Evolutionary conservation across 176 grass and related monocot genomes (phyloP), one percentile per base, ranked within the genome.

Genomic region (Oropetium thomaeum): DNA sequence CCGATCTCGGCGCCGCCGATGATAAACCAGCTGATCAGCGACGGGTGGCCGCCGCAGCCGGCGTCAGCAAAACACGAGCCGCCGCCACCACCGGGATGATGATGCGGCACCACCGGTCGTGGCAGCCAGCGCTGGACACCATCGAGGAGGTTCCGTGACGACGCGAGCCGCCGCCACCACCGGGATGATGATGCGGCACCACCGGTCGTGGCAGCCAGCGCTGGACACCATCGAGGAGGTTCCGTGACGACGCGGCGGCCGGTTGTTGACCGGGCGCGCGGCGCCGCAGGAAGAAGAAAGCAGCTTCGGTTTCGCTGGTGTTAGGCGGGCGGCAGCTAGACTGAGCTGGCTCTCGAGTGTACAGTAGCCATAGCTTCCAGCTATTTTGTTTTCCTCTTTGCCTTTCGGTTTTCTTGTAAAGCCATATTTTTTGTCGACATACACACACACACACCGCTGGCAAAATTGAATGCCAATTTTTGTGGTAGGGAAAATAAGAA

Each of bases 151-250:
- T 76, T 48, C 80, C 78, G 51, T 93, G 74, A 82, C 32, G 30
- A 32, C 77, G 54, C 71, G 69, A n/a, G n/a, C n/a, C 65, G 25
- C 0, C 1, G 72, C 5, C 17, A 37, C 35, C 7, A 2, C 45
- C 0, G 79, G 55, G 20, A 4, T 90, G 66, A 71, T 90, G 57
- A 63, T 66, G 75, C 70, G 82, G 54, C 82, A 82, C 49, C 82
- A 82, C 49, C 76, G 86, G 7, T 20, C 81, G 32, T 98, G 96
- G 96, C 55, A 69, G 38, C 96, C 96, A 1, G 79, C 51, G 61
- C 80, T 98, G 65, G 89, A 95, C 53, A 90, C 91, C 82, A 98
- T 98, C 70, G 76, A 92, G 41, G 96, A 98, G 76, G 65, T 76
- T 48, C 80, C 78, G 51, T 93, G 74, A 82, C 32, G 30, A 32